phyloP scores from a whole-genome alignment of 192 early-diverging fungal genomes.

The Podila epicladia region DNA sequence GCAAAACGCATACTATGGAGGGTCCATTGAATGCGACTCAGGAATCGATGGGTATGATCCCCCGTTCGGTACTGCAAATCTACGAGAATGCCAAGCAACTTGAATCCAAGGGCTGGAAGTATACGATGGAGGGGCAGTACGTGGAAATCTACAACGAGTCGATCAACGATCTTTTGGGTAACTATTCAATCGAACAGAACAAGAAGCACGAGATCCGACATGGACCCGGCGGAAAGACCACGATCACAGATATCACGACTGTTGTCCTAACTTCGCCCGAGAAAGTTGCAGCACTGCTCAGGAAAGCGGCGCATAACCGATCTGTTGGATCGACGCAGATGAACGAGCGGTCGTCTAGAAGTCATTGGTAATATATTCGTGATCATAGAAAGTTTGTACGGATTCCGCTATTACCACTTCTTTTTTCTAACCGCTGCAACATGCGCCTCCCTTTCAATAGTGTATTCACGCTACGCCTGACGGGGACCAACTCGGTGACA shows the following conservation, averaged over 20 bases:
- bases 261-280: slow-evolving; percentile 77
- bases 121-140: slow-evolving; percentile 87
- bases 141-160: slow-evolving; percentile 98
- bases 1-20: slow-evolving; percentile 90
- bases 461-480: slow-evolving; percentile 88
- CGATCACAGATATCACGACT: slow-evolving; percentile 79
- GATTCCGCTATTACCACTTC: not conserved
- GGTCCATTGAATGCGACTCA: slow-evolving; percentile 59
- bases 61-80: slow-evolving; percentile 91
- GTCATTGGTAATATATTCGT: slow-evolving; percentile 68
- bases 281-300: slow-evolving; percentile 76
- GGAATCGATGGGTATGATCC: slow-evolving; percentile 88
- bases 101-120: slow-evolving; percentile 87
- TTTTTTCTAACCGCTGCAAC: not conserved
- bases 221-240: slow-evolving; percentile 76
- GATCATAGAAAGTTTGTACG: not conserved
- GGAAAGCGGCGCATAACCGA: slow-evolving; percentile 82
- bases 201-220: slow-evolving; percentile 91
- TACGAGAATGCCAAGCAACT: slow-evolving; percentile 79
- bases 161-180: slow-evolving; percentile 82
- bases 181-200: slow-evolving; percentile 42
- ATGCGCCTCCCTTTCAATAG: slow-evolving; percentile 46
- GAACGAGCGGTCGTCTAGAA: slow-evolving; percentile 94
- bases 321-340: slow-evolving; percentile 92
- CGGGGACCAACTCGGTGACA: slow-evolving; percentile 78